Evolutionary conservation across 177 flowering plant genomes (phyloP), one percentile per base, ranked within the genome.

Genomic region (Telopea speciosissima): DNA sequence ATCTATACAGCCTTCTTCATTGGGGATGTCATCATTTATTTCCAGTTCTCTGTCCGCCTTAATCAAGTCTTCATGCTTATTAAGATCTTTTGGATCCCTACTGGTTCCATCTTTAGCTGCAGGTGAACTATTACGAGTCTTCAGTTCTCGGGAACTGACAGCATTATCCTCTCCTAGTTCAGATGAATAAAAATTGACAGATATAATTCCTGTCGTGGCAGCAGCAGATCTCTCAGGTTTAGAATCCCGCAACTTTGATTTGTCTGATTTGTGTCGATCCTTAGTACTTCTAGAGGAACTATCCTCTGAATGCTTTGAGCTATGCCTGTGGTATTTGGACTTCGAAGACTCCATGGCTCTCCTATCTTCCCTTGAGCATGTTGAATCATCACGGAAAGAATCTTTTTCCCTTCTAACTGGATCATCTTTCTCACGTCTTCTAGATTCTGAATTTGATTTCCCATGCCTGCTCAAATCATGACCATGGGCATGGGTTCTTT

Each of bases 371-470:
- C 72, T 74, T 11, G 63, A 58, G 52, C 45, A 62, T 60, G 69
- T 36, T 2, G 73, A 70, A 60, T 60, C 74, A 52, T 66, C 31
- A 49, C 62, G 67, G 21, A 70, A 24, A 54, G 24, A 24, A 66
- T 60, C 69, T 4, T 44, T 59, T 42, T 28, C 73, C 62, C 58
- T 63, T 63, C 64, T 36, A 7, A 25, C 40, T 1, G 65, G 22
- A 56, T 65, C 70, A 40, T 26, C 59, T 68, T 70, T 74, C 28
- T 74, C 77, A 64, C 28, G 70, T 61, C 45, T 70, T 60, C 62
- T 31, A 49, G 66, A 49, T 70, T 74, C 77, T 23, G 67, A 24
- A 21, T 56, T 60, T 11, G 40, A 74, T 42, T 67, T 66, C 45
- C 65, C 52, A 45, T 60, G 73, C 60, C 73, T 70, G 62, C 68